Base-by-base conservation (phyloP, 305 asterid species). In the Stenogyne calaminthoides region DNA sequence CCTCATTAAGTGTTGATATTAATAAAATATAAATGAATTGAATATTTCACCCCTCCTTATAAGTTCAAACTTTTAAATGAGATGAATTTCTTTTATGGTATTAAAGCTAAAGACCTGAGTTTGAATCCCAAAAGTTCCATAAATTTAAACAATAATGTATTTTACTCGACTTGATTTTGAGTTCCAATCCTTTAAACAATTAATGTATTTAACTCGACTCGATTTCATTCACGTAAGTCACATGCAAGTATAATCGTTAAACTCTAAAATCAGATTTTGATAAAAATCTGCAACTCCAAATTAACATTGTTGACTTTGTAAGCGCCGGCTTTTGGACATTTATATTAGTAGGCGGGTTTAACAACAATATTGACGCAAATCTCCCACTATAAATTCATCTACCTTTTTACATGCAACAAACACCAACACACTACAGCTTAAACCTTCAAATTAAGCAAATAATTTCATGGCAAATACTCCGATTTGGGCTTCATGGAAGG, bases 241-340 rank as follows among this genome's bases (percentile, higher is more conserved):
- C 56, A 49, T 49, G 54, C 54, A 46, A 46, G 54, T 15, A 49
- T 47, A 47, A 3, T 6, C 18, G 6, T 20, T 20, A 12, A 22
- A 42, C 40, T 64, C n/a, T 5, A 64, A 12, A 46, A 42, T 9
- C 34, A 39, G 15, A 2, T 39, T 9, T 54, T 18, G 4, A 7
- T 18, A 16, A 3, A 2, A 9, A 20, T 5, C 10, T 15, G 60
- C 60, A 55, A 20, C 60, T 44, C 0, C 37, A 20, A 20, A 5
- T 18, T 18, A 42, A 47, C 60, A 66, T 66, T 47, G 69, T 63
- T 5, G 5, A 67, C 46, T 7, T 67, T 49, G 57, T 15, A 12
- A 2, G 27, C 9, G 82, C 73, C 81, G 77, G 79, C 79, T 7
- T 68, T 75, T 68, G 70, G 79, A 75, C 74, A 46, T 5, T 44